Percentiles rank a stretch among this genome's conserved stretches.
phyloP scores from a whole-genome alignment of 2,329 filamentous ascomycete species.

The Verticillium dahliae region DNA sequence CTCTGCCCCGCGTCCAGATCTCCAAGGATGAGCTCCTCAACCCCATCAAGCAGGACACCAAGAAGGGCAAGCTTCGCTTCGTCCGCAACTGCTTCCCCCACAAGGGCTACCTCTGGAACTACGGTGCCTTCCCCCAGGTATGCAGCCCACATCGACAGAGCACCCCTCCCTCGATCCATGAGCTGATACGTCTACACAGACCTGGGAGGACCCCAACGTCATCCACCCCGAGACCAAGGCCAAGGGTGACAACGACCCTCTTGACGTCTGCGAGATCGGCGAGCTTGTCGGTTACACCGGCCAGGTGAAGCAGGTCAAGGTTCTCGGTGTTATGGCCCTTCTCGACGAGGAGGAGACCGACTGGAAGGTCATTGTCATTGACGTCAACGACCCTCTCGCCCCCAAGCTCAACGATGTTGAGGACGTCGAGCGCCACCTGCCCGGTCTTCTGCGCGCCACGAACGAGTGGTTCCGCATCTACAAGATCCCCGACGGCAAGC shows the following conservation, averaged over 20 bases:
- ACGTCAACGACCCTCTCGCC: slow-evolving; percentile 94
- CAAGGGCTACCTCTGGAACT: slow-evolving; percentile 99
- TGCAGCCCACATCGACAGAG: slow-evolving; percentile 17
- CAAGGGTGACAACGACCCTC: slow-evolving; percentile 98
- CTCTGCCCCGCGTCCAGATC: slow-evolving; percentile 54
- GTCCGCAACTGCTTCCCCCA: slow-evolving; percentile 99
- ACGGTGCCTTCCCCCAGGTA: slow-evolving; percentile 98
- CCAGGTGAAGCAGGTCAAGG: slow-evolving; percentile 99
- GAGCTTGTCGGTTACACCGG: slow-evolving; percentile 94
- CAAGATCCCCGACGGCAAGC: slow-evolving; percentile 99
- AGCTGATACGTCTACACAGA: slow-evolving; percentile 44
- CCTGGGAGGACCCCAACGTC: slow-evolving; percentile 97
- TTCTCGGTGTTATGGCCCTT: slow-evolving; percentile 97
- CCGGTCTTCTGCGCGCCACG: slow-evolving; percentile 91
- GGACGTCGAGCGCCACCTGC: slow-evolving; percentile 97
- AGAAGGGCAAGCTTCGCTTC: slow-evolving; percentile 99
- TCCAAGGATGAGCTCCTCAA: slow-evolving; percentile 98
- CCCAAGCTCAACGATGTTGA: slow-evolving; percentile 97
- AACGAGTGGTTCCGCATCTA: slow-evolving; percentile 99
- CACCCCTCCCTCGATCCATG: neutral
- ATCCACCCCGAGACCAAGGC: slow-evolving; percentile 98
- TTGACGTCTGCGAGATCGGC: slow-evolving; percentile 99
- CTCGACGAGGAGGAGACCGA: slow-evolving; percentile 99
- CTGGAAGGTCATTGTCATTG: slow-evolving; percentile 99
- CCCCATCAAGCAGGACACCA: slow-evolving; percentile 98